phyloP scores from a whole-genome alignment of 139 green algal genomes.

The Coccomyxa sp. region DNA sequence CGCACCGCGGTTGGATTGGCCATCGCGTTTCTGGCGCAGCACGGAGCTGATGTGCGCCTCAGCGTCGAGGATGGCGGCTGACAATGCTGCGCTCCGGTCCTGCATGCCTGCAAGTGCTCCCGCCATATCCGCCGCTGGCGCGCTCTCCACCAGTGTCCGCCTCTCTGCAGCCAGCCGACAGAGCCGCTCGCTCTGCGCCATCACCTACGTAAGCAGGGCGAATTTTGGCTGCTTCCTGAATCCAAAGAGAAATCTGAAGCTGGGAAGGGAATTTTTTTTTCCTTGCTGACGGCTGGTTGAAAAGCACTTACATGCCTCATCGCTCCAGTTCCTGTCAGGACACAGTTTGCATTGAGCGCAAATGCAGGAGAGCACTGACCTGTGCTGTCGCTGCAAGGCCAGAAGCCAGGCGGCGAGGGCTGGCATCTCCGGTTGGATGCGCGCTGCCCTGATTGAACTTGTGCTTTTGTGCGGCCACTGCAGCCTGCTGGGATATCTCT shows the following conservation, averaged over 20 bases:
- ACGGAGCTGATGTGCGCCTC: background rate
- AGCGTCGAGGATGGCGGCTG: slow-evolving; percentile 4
- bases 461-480: slow-evolving; percentile 15
- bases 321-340: background rate
- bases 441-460: slow-evolving; percentile 27
- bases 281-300: too few species aligned
- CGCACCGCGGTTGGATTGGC: slow-evolving; percentile 9
- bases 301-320: background rate
- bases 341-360: background rate
- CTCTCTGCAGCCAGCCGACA: slow-evolving; percentile 2
- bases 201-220: slow-evolving; percentile 5
- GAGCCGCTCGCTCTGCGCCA: slow-evolving; percentile 12
- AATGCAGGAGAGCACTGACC: background rate
- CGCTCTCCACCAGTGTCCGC: background rate
- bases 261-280: too few species aligned
- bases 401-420: slow-evolving; percentile 4
- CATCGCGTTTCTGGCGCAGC: slow-evolving; percentile 7
- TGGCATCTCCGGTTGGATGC: slow-evolving; percentile 14
- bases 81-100: background rate
- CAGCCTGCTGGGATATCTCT: slow-evolving; percentile 21
- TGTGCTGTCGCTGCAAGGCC: slow-evolving; percentile 23
- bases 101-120: background rate
- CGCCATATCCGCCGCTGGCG: background rate
- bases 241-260: background rate
- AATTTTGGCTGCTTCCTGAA: background rate